Conservation (phyloP, 2,329 filamentous ascomycete genomes). For the Colletotrichum falcatum region DNA sequence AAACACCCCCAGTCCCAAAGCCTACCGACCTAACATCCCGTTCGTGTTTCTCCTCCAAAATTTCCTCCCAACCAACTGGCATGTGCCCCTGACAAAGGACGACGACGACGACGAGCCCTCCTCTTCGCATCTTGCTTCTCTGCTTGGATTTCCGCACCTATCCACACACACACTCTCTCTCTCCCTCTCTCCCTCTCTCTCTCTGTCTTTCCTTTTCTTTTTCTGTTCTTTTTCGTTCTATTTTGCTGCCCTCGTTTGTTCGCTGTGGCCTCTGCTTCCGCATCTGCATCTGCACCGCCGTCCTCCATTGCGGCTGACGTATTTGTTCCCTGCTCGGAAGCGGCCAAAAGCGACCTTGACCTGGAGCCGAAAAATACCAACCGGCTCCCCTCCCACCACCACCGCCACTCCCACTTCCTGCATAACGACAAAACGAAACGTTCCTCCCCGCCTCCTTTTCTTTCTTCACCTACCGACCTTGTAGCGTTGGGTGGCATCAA, state of each 20-base stretch:
- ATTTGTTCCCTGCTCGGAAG: conserved; percentile 36
- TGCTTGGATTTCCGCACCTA: conserved; percentile 16
- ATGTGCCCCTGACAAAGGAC: conserved; percentile 39
- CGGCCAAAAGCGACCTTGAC: conserved; percentile 24
- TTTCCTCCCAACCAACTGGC: conserved; percentile 40
- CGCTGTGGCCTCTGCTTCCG: conserved; percentile 13
- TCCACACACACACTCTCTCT: background rate
- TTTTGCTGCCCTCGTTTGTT: conserved; percentile 23
- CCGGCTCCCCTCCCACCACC: conserved; percentile 7
- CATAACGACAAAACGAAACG: conserved; percentile 42
- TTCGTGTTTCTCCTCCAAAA: conserved; percentile 31
- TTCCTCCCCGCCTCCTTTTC: conserved; percentile 32
- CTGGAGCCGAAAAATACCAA: conserved; percentile 24
- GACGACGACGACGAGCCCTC: conserved; percentile 20
- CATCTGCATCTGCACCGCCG: conserved; percentile 7
- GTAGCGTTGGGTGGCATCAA: conserved; percentile 16
- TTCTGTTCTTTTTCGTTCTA: conserved; percentile 19
- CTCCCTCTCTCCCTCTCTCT: conserved; percentile 9
- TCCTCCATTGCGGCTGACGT: conserved; percentile 33
- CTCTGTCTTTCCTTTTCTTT: conserved; percentile 11
- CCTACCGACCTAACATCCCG: background rate
- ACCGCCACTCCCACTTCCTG: conserved; percentile 26
- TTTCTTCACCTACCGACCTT: conserved; percentile 10
- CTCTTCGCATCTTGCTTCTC: conserved; percentile 22
- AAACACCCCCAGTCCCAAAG: conserved; percentile 9